phyloP scores from a whole-genome alignment of 345 rosid species.

The Cardamine resedifolia region DNA sequence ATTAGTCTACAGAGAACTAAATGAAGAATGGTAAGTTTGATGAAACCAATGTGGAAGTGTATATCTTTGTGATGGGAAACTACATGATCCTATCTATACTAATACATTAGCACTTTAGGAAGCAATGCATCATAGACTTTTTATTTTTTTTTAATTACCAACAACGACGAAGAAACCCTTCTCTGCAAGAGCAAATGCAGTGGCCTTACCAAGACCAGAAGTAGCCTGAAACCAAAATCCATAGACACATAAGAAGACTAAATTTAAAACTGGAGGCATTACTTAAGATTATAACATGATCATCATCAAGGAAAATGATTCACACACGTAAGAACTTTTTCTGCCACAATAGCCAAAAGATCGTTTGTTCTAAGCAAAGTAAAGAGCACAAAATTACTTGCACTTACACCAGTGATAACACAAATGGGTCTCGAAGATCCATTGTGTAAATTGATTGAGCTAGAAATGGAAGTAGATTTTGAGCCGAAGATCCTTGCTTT shows the following conservation, averaged over 20 bases:
- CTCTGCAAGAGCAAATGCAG: constrained; percentile 63
- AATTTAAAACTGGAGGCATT: not conserved
- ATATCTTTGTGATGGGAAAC: not conserved
- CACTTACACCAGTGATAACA: constrained; percentile 67
- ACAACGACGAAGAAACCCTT: constrained; percentile 71
- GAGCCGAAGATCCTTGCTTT: constrained; percentile 38
- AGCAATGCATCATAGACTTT: not conserved
- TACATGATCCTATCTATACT: not conserved
- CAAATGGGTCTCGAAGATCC: constrained; percentile 52
- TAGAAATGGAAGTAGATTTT: constrained; percentile 29
- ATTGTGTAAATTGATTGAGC: constrained; percentile 28
- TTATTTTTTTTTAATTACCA: constrained; percentile 55
- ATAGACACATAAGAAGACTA: not conserved
- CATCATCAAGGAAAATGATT: constrained; percentile 5
- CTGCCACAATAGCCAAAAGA: not conserved
- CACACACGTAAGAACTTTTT: not conserved
- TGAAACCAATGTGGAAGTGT: not conserved
- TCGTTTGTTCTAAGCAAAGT: constrained; percentile 1
- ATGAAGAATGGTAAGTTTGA: not conserved
- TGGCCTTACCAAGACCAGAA: constrained; percentile 76
- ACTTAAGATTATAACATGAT: not conserved
- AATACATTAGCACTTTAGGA: not conserved
- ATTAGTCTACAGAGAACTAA: not conserved
- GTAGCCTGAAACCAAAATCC: constrained; percentile 50
- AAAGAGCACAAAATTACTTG: not conserved